Evolutionary conservation across 2,329 filamentous ascomycete species (phyloP).

Genomic region (Apiospora phragmitis): DNA sequence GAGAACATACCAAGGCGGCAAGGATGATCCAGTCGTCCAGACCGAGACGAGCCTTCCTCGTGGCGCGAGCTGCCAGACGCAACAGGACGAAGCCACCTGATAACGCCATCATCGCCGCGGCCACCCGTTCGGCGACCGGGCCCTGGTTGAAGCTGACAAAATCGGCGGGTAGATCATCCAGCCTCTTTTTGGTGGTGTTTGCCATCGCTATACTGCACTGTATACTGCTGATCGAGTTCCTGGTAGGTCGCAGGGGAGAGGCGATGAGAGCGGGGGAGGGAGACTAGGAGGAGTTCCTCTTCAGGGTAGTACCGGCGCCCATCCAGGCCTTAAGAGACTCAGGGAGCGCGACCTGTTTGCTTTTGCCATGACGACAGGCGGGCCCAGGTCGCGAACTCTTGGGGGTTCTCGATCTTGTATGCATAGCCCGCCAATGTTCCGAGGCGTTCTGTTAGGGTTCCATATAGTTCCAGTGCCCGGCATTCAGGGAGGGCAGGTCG

Average conservation of each 20-base stretch:
- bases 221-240: not conserved
- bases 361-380: not conserved
- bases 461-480: not conserved
- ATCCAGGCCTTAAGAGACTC: not conserved
- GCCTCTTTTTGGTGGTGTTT: not conserved
- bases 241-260: not conserved
- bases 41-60: not conserved
- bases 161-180: conserved; percentile 5
- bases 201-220: not conserved
- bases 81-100: conserved; percentile 5
- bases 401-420: not conserved
- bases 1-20: conserved; percentile 5
- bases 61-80: not conserved
- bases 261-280: not conserved
- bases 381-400: not conserved
- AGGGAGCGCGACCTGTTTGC: not conserved
- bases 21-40: conserved; percentile 11
- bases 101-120: conserved; percentile 4
- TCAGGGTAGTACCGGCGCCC: not conserved
- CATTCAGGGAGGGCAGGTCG: not conserved
- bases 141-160: conserved; percentile 8
- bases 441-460: not conserved
- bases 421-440: not conserved
- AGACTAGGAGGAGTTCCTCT: not conserved
- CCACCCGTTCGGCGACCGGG: conserved; percentile 6